Evolutionary conservation across 495 filamentous ascomycete genomes (phyloP), one percentile per base, ranked within the genome.

Genomic region (Haplographium delicatum): DNA sequence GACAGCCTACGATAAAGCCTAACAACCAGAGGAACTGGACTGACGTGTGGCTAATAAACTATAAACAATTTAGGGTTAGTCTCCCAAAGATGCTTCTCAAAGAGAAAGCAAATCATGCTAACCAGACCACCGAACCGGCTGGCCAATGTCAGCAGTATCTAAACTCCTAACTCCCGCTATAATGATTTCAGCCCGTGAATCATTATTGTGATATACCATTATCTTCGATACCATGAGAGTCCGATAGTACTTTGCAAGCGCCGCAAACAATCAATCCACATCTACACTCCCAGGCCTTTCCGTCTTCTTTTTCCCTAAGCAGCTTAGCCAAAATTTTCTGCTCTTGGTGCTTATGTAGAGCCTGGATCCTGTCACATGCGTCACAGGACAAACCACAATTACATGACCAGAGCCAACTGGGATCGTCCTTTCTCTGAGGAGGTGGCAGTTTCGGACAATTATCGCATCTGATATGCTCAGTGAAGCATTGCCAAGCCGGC

Each of bases 401-500:
- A 23, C 51, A 54, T 6, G 37, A 10, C 44, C 45, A 54, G 5
- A 48, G 18, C 15, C 28, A 16, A 16, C 44, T 27, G 0, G 35
- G 11, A 28, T 48, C 27, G 8, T 9, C 37, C 0, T n/a, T 20
- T 40, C 45, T 33, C 2, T 2, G 23, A 5, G 7, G 7, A 20
- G 45, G 44, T 9, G 35, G 13, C 4, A 10, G 5, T 44, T 33
- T 48, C n/a, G 37, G 24, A 35, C 51, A 54, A 20, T 4, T n/a
- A 13, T 4, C 16, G n/a, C 51, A 54, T 5, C 8, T 16, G 7
- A 30, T 35, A 27, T 54, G 44, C 4, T 38, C 26, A 5, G 19
- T 34, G 20, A 43, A 24, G 27, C 51, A 54, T 33, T 43, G 34
- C 51, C 51, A 54, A 15, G 38, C 44, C 31, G 33, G 33, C 6